These are phyloP conservation scores for Auricularia sp. DNA, from an alignment of 768 basidiomycete genomes.

Conservation along the genomic window DNA sequence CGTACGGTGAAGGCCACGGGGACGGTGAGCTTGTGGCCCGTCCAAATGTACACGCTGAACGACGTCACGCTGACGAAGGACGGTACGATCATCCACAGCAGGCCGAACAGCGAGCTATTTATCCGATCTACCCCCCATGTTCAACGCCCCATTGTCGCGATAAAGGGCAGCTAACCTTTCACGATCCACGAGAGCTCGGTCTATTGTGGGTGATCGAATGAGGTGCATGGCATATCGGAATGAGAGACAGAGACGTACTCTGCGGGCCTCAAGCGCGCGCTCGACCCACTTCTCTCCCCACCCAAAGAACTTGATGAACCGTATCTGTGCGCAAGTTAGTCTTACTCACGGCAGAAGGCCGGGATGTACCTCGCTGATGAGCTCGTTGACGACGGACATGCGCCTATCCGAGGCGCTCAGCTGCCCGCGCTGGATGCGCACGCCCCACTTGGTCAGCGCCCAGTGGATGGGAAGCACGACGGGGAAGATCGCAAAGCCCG, in stretches of 20 bases:
- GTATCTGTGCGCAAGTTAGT: conserved; percentile 30
- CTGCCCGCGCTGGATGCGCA: conserved; percentile 26
- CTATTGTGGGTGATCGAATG: background rate
- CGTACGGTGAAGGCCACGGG: conserved; percentile 73
- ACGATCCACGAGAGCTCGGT: conserved; percentile 5
- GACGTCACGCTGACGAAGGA: conserved; percentile 72
- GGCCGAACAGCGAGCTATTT: conserved; percentile 62
- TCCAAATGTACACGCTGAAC: conserved; percentile 64
- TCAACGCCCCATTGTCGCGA: background rate
- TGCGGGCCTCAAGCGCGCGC: conserved; percentile 52
- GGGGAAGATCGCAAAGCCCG: conserved; percentile 33
- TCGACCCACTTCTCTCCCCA: conserved; percentile 73
- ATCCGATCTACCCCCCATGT: conserved; percentile 38
- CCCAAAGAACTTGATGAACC: conserved; percentile 79
- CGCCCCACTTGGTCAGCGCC: conserved; percentile 27
- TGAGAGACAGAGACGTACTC: conserved; percentile 54
- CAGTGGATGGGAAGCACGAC: conserved; percentile 33
- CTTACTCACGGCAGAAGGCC: too few relatives aligned
- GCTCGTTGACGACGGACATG: conserved; percentile 36
- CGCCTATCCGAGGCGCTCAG: conserved; percentile 31
- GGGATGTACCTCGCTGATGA: conserved; percentile 19
- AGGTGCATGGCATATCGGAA: too few relatives aligned
- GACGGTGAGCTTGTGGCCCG: conserved; percentile 66
- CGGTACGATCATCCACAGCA: conserved; percentile 68
- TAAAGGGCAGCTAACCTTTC: conserved; percentile 1